A percentile compares a stretch with the other conserved stretches of the same genome.
Conservation (phyloP, 352 stramenopile species). For the Thalassiosira oceanica region DNA sequence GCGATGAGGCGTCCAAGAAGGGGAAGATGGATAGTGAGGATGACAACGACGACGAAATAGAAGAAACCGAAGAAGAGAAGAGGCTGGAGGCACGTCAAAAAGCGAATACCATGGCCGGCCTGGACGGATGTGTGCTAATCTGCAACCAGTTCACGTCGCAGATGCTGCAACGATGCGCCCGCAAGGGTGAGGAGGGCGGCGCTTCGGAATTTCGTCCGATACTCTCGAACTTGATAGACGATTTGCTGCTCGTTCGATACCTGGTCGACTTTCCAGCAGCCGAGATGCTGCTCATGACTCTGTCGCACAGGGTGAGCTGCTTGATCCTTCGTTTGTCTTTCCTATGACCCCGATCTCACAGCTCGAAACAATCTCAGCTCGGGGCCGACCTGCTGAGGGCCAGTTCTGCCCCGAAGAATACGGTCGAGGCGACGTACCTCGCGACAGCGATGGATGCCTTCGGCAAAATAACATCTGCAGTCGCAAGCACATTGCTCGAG, state of each 20-base stretch:
- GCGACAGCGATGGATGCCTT: slow-evolving; percentile 74
- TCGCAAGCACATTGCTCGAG: slow-evolving; percentile 46
- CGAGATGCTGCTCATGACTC: slow-evolving; percentile 71
- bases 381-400: slow-evolving; percentile 45
- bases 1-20: no score
- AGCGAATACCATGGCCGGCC: slow-evolving; percentile 43
- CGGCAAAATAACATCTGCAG: slow-evolving; percentile 69
- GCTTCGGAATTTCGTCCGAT: slow-evolving; percentile 79
- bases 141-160: slow-evolving; percentile 67
- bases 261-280: slow-evolving; percentile 72
- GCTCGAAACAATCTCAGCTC: slow-evolving; percentile 1
- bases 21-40: no score
- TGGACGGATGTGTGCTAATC: slow-evolving; percentile 55
- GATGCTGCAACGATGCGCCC: slow-evolving; percentile 64
- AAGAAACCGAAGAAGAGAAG: slow-evolving; percentile 15
- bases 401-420: slow-evolving; percentile 27
- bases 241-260: slow-evolving; percentile 70
- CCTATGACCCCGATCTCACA: neutral
- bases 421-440: slow-evolving; percentile 67
- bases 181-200: slow-evolving; percentile 75
- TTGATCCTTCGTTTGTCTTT: slow-evolving; percentile 22
- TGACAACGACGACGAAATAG: slow-evolving; percentile 31
- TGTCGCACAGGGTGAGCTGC: slow-evolving; percentile 53
- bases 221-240: slow-evolving; percentile 76
- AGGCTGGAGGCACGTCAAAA: slow-evolving; percentile 20